Percentiles rank a stretch among this genome's conserved stretches.
Evolutionary conservation across 352 stramenopile species (phyloP).

Genomic region (Aphanomyces cochlioides): DNA sequence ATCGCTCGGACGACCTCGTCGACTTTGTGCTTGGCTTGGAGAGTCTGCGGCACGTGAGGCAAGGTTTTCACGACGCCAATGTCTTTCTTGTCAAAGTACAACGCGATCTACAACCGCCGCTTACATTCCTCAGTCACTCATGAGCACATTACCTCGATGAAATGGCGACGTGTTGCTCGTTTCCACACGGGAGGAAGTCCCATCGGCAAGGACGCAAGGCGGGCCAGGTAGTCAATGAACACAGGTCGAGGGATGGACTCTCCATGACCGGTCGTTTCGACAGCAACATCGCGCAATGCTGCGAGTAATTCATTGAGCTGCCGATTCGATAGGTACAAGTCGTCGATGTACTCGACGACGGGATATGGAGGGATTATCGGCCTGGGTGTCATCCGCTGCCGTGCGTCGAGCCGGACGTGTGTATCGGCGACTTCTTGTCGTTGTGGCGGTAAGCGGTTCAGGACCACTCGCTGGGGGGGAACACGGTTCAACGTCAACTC

Average conservation of each 20-base stretch:
- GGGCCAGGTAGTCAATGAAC: constrained; percentile 5
- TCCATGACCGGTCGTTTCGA: constrained; percentile 15
- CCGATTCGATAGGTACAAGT: constrained; percentile 44
- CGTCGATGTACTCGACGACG: constrained; percentile 44
- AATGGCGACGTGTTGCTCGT: not conserved
- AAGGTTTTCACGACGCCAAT: not conserved
- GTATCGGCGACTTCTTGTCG: constrained; percentile 58
- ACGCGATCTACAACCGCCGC: not conserved
- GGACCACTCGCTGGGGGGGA: constrained; percentile 40
- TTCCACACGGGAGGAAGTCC: constrained; percentile 8
- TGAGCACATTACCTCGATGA: not conserved
- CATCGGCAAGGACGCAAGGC: constrained; percentile 6
- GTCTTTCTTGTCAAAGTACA: constrained; percentile 5
- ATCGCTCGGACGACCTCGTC: not conserved
- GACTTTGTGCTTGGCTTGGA: constrained; percentile 13
- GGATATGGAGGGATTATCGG: constrained; percentile 38
- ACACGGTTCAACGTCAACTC: not conserved
- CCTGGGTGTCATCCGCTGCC: constrained; percentile 40
- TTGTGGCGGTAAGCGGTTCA: constrained; percentile 55
- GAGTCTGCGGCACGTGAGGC: not conserved
- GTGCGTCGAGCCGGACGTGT: constrained; percentile 40
- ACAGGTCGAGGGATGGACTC: not conserved
- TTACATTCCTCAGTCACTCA: not conserved
- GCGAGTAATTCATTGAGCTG: constrained; percentile 39
- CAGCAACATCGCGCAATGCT: constrained; percentile 28